Evolutionary conservation across 179 eudicot genomes (phyloP), one percentile per base, ranked within the genome.

Genomic region (Spinacia oleracea): DNA sequence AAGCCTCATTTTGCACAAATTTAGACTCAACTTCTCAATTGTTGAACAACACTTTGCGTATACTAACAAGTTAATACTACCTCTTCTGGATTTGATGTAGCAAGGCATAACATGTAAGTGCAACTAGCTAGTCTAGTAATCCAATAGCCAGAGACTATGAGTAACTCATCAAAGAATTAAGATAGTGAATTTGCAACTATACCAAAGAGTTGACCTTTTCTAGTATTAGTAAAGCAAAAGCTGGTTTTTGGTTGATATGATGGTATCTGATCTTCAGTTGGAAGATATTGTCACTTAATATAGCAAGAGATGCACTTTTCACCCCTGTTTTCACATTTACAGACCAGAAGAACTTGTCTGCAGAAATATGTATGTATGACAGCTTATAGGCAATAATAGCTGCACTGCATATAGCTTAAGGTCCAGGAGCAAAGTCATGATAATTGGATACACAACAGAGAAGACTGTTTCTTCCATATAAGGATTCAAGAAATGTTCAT

Each of bases 401-500:
- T n/a, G n/a, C n/a, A n/a, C 35, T 27, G 62, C 23, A 25, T 40
- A 73, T 11, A 29, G 31, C n/a, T 38, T 35, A 31, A 10, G 25
- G 35, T 68, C 27, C 32, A 63, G 5, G 15, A 59, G 15, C 3
- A 58, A 56, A n/a, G 27, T 51, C 29, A 10, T 68, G 20, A 73
- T 66, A 65, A 51, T 15, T 53, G 43, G n/a, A 34, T 34, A 65
- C 27, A 38, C 45, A 65, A 7, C 45, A 25, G 27, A 32, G 45
- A 68, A 38, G 71, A 63, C 46, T 14, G 15, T 66, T 65, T 64
- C 35, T 32, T 45, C 34, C 11, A n/a, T 25, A 29, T 18, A 48
- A 72, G 21, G 18, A 66, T 73, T 63, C 66, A 65, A 72, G 38
- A 43, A 32, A 66, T 25, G 64, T 55, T n/a, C 51, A 65, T 53